phyloP scores from a whole-genome alignment of 345 rosid genomes.

The Hibiscus tridactylites region DNA sequence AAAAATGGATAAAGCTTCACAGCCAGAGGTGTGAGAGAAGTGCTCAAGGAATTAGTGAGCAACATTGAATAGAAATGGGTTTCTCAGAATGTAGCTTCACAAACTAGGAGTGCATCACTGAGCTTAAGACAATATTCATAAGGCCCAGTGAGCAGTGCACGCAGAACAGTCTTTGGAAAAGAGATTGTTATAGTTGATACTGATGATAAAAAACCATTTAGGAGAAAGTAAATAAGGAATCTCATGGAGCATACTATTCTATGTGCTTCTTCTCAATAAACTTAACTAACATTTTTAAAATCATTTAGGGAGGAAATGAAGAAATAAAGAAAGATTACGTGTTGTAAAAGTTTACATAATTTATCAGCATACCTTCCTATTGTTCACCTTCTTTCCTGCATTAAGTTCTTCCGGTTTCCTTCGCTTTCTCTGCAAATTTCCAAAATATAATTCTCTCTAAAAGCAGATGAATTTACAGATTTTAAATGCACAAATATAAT shows the following conservation, averaged over 20 bases:
- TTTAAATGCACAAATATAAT: not conserved
- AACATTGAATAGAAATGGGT: not conserved
- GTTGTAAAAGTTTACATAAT: not conserved
- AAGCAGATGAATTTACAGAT: not conserved
- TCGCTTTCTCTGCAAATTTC: slow-evolving; percentile 66
- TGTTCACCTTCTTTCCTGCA: slow-evolving; percentile 46
- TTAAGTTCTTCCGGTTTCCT: slow-evolving; percentile 66
- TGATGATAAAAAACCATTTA: not conserved
- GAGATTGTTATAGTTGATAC: not conserved
- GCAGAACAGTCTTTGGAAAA: not conserved
- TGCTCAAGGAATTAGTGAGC: not conserved
- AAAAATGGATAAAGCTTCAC: not conserved
- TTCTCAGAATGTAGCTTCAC: not conserved
- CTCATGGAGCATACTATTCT: not conserved
- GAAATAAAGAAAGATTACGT: not conserved
- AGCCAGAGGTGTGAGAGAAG: not conserved
- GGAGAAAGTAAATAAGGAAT: not conserved
- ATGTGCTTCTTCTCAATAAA: not conserved
- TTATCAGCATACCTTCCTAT: slow-evolving; percentile 55
- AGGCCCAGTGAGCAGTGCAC: not conserved
- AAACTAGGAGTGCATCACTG: not conserved
- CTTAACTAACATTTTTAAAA: not conserved
- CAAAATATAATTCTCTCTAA: slow-evolving; percentile 7
- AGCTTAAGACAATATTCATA: not conserved
- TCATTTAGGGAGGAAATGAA: not conserved